phyloP scores from a whole-genome alignment of 2,329 filamentous ascomycete species.

The Plectosphaerella plurivora region DNA sequence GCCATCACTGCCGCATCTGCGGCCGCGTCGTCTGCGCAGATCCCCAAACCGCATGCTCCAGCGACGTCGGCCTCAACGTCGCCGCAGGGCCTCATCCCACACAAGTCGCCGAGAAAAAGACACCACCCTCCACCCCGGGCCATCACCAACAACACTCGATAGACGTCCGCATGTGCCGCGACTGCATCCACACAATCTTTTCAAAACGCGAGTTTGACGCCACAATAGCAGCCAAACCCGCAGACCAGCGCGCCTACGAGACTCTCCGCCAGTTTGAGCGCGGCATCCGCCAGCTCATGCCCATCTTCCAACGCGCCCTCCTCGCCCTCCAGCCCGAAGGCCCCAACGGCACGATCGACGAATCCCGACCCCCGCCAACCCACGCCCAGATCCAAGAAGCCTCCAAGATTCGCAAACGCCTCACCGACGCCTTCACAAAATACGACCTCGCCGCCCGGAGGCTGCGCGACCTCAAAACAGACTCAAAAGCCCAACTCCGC shows the following conservation, averaged over 20 bases:
- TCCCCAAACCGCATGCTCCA: slow-evolving; percentile 76
- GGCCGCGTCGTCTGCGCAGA: slow-evolving; percentile 92
- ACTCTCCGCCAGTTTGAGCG: slow-evolving; percentile 83
- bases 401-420: slow-evolving; percentile 79
- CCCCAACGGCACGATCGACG: slow-evolving; percentile 20
- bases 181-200: slow-evolving; percentile 65
- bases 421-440: slow-evolving; percentile 85
- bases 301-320: slow-evolving; percentile 77
- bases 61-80: slow-evolving; percentile 76
- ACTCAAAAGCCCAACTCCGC: slow-evolving; percentile 65
- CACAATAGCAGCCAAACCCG: slow-evolving; percentile 62
- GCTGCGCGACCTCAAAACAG: slow-evolving; percentile 72
- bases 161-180: slow-evolving; percentile 87
- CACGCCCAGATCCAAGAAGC: slow-evolving; percentile 76
- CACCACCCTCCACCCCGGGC: slow-evolving; percentile 17
- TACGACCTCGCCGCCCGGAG: slow-evolving; percentile 79
- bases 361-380: slow-evolving; percentile 38
- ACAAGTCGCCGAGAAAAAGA: slow-evolving; percentile 38
- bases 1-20: slow-evolving; percentile 93
- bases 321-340: slow-evolving; percentile 59
- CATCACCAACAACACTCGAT: slow-evolving; percentile 50
- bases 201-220: slow-evolving; percentile 71
- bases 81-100: slow-evolving; percentile 31
- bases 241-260: slow-evolving; percentile 75
- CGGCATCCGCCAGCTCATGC: slow-evolving; percentile 76